phyloP scores from a whole-genome alignment of 1,284 basidiomycete genomes.

The Bjerkandera adusta region DNA sequence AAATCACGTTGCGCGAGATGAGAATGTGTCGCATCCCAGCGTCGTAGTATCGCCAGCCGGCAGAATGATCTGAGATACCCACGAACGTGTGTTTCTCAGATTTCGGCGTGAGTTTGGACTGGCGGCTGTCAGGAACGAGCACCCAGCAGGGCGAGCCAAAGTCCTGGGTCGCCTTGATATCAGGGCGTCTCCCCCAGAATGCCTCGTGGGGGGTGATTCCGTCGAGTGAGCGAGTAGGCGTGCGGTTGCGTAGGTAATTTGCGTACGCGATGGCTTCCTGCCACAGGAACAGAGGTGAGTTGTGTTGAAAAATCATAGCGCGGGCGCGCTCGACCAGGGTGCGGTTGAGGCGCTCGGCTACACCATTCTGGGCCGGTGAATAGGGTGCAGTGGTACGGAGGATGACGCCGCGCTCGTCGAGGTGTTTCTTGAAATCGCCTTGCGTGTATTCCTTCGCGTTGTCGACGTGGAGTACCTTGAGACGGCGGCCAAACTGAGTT shows the following conservation, averaged over 20 bases:
- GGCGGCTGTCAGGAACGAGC: conserved; percentile 11
- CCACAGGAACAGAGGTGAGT: not conserved
- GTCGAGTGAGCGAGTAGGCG: not conserved
- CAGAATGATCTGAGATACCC: conserved; percentile 20
- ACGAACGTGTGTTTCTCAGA: conserved; percentile 21
- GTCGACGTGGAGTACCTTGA: conserved; percentile 1
- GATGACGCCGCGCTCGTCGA: too few relatives aligned
- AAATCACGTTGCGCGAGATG: conserved; percentile 25
- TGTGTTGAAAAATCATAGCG: not conserved
- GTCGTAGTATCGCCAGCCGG: conserved; percentile 21
- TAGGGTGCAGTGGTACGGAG: conserved; percentile 11
- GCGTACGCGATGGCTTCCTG: not conserved
- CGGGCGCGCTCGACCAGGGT: conserved; percentile 23
- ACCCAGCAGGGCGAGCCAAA: conserved; percentile 27
- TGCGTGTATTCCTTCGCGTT: not conserved
- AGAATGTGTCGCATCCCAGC: conserved; percentile 15
- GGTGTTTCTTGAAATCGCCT: not conserved
- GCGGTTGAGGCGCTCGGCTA: conserved; percentile 27
- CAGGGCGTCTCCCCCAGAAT: conserved; percentile 9
- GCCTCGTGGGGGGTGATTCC: conserved; percentile 8
- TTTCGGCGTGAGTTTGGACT: conserved; percentile 20
- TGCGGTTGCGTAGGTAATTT: not conserved
- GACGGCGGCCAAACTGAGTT: not conserved
- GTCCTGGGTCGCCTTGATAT: conserved; percentile 22
- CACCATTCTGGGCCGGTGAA: conserved; percentile 25